Conservation (phyloP, 176 grass and related monocot species). For the Triticum turgidum region DNA sequence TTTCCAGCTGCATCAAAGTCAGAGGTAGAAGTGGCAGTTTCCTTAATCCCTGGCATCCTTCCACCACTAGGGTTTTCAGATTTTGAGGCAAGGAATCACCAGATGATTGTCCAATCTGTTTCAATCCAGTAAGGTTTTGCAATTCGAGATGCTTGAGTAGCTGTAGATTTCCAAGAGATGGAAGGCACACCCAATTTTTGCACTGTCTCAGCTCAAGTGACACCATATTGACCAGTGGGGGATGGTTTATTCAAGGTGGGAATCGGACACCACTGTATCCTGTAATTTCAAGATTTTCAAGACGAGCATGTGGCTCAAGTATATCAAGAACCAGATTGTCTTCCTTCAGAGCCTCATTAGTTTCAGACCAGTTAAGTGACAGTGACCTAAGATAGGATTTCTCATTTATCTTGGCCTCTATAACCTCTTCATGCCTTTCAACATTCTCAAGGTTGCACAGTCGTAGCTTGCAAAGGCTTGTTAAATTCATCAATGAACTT, state of each 20-base stretch:
- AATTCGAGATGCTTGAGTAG: conserved; percentile 15
- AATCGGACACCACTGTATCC: neutral
- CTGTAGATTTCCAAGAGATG: conserved; percentile 19
- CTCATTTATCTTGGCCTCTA: conserved; percentile 11
- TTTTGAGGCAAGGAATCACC: neutral
- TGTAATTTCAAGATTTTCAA: conserved; percentile 20
- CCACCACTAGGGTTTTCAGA: conserved; percentile 14
- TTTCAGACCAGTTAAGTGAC: conserved; percentile 17
- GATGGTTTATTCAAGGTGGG: conserved; percentile 15
- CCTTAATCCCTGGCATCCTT: conserved; percentile 11
- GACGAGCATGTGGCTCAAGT: neutral
- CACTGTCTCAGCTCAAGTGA: conserved; percentile 22
- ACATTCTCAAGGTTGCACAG: conserved; percentile 25
- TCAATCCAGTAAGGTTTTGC: neutral
- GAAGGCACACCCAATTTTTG: conserved; percentile 1
- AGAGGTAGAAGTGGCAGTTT: conserved; percentile 8
- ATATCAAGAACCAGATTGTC: neutral
- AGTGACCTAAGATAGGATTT: conserved; percentile 12
- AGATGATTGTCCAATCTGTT: conserved; percentile 14
- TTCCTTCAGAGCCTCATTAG: fast-evolving
- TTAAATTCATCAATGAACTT: conserved; percentile 23
- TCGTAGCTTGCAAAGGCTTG: neutral
- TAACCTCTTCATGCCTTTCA: neutral
- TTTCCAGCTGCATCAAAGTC: conserved; percentile 16
- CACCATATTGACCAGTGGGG: neutral